Base-by-base conservation (phyloP, 345 rosid species). In the Salix exigua region DNA sequence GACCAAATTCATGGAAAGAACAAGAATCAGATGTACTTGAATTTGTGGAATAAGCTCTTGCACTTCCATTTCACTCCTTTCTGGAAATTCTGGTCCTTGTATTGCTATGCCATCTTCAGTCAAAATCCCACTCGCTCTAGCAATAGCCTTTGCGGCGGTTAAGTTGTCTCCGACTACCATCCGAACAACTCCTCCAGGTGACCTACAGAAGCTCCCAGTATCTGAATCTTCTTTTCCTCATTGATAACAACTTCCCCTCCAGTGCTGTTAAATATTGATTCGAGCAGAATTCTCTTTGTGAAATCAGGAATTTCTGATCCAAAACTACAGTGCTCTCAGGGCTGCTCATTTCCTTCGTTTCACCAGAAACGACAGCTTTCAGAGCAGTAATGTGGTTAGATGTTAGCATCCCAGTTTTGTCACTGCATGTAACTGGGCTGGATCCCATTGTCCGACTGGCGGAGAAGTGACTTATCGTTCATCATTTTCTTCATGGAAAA, bases 401-500 rank as follows among this genome's bases (percentile, higher is more conserved):
- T 10, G 98, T 94, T 60, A 94, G 86, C 5, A 97, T 94, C 38
- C 98, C 98, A 0, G 97, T 94, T 80, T 92, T 94, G 78, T 92
- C 98, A 9, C 98, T 94, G 48, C 97, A 94, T 72, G 92, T 92
- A n/a, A 87, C 91, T 5, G 98, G 91, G 30, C 92, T 91, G 14
- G 98, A 94, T 53, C 98, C 98, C 31, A 94, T 94, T 5, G 98
- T 94, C 85, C 91, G 97, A 77, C 98, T 94, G 91, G 3, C 97
- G 83, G 14, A 94, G 97, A 9, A 92, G 94, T 35, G 98, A 97
- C 80, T 88, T 94, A 71, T 94, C 98, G 38, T 94, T 94, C 98
- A 92, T 94, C 98, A 92, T 94, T 75, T 92, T 94, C 86, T 94
- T 94, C 98, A 92, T 91, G 18, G 98, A 97, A 75, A 94, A 94